These are phyloP conservation scores for Rhododendron mucronatum DNA, from an alignment of 148 eudicot genomes.

Conservation along the genomic window DNA sequence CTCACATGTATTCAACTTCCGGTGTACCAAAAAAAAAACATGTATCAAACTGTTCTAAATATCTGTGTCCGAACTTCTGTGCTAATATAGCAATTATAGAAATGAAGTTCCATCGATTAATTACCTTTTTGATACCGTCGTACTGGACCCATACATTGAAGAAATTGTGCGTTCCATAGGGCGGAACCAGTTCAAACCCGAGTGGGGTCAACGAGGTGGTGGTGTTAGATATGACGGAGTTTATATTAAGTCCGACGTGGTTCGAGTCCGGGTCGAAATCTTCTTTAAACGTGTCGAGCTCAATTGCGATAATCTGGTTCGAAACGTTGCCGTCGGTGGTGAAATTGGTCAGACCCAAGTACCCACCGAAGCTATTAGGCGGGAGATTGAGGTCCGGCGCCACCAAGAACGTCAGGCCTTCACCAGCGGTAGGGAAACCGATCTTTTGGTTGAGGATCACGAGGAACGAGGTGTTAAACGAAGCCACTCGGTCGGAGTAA, in stretches of 20 bases:
- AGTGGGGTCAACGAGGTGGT: conserved; percentile 24
- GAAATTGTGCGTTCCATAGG: conserved; percentile 14
- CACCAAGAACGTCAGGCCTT: conserved; percentile 64
- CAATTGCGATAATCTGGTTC: conserved; percentile 51
- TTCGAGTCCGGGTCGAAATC: no score
- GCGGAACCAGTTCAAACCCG: conserved; percentile 39
- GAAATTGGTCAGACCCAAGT: conserved; percentile 60
- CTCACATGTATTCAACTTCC: no score
- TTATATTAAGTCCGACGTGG: no score
- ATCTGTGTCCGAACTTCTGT: no score
- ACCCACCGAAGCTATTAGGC: conserved; percentile 55
- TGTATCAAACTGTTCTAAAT: no score
- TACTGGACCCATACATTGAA: conserved; percentile 72
- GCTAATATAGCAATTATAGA: no score
- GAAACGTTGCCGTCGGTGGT: conserved; percentile 44
- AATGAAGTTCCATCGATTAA: background rate
- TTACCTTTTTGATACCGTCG: conserved; percentile 35
- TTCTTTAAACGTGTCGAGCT: background rate
- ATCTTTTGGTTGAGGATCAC: conserved; percentile 31
- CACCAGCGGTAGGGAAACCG: conserved; percentile 29
- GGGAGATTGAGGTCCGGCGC: conserved; percentile 42
- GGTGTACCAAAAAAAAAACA: no score
- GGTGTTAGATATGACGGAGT: conserved; percentile 27
- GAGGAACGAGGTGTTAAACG: conserved; percentile 55
- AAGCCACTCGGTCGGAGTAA: no score